Conservation (phyloP, 495 filamentous ascomycete genomes). For the Penicillium coprophilum region DNA sequence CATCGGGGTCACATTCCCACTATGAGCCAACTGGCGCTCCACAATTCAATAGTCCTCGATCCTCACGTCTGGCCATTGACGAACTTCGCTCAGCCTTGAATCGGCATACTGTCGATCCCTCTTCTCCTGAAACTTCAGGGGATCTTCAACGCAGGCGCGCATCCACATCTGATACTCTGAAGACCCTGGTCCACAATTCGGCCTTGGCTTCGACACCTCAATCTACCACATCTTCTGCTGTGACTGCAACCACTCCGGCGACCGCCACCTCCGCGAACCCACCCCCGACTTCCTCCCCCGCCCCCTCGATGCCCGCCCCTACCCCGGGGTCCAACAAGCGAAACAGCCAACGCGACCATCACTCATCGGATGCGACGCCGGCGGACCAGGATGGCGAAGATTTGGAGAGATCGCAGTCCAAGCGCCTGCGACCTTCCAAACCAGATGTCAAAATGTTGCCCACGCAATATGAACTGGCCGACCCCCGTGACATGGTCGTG, state of each 20-base stretch:
- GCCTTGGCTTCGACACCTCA: slow-evolving; percentile 26
- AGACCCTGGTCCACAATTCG: slow-evolving; percentile 18
- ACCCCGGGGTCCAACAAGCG: slow-evolving; percentile 44
- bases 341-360: slow-evolving; percentile 37
- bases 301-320: slow-evolving; percentile 40
- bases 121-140: slow-evolving; percentile 42
- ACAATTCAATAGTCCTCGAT: slow-evolving; percentile 40
- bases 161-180: slow-evolving; percentile 30
- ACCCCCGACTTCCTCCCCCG: slow-evolving; percentile 26
- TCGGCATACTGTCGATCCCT: slow-evolving; percentile 43
- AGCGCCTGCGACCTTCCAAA: slow-evolving; percentile 53
- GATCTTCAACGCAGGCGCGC: slow-evolving; percentile 38
- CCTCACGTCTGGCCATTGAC: slow-evolving; percentile 48
- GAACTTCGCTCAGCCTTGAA: slow-evolving; percentile 49
- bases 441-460: slow-evolving; percentile 71
- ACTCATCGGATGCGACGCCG: slow-evolving; percentile 35
- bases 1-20: slow-evolving; percentile 26
- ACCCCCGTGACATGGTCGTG: slow-evolving; percentile 78
- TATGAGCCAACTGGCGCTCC: slow-evolving; percentile 40
- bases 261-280: slow-evolving; percentile 27
- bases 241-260: slow-evolving; percentile 19
- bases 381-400: slow-evolving; percentile 47
- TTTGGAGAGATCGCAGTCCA: slow-evolving; percentile 51
- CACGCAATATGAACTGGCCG: slow-evolving; percentile 70
- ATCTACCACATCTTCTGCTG: slow-evolving; percentile 23